These are phyloP conservation scores for Yamadazyma triangularis DNA, from an alignment of 1,139 yeast species.

Conservation along the genomic window DNA sequence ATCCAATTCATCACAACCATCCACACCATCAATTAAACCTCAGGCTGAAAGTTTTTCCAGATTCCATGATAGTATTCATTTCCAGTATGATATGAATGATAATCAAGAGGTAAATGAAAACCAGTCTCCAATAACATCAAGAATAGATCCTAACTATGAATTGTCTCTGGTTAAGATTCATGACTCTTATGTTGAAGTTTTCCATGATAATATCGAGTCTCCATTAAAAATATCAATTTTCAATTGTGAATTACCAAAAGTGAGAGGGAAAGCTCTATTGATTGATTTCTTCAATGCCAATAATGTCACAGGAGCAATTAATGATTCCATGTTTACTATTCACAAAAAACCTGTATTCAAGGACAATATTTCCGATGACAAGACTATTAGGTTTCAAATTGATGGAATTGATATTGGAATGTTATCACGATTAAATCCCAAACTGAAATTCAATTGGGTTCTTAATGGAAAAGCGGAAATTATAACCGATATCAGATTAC, in stretches of 20 bases:
- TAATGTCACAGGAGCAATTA: constrained; percentile 67
- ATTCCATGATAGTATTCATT: constrained; percentile 25
- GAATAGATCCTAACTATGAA: constrained; percentile 39
- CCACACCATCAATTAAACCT: constrained; percentile 8
- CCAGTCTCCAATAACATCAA: constrained; percentile 1
- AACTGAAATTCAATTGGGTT: constrained; percentile 63
- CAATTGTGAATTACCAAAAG: constrained; percentile 58
- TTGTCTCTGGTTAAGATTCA: constrained; percentile 48
- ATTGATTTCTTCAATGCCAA: constrained; percentile 67
- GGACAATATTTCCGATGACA: constrained; percentile 16
- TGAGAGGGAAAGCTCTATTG: constrained; percentile 55
- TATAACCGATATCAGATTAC: constrained; percentile 66
- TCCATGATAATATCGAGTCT: constrained; percentile 19
- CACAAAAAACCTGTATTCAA: constrained; percentile 47
- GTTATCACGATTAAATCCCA: constrained; percentile 29
- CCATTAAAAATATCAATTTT: constrained; percentile 56
- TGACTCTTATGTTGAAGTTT: constrained; percentile 50
- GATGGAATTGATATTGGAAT: constrained; percentile 58
- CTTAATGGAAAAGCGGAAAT: constrained; percentile 67
- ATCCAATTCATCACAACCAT: constrained; percentile 1
- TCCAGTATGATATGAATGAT: constrained; percentile 30
- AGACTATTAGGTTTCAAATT: constrained; percentile 56
- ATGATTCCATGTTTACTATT: constrained; percentile 69
- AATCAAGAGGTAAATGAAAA: constrained; percentile 14
- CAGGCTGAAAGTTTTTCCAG: too few relatives aligned